A percentile compares a stretch with the other conserved stretches of the same genome.
Evolutionary conservation across 805 yeast genomes (phyloP).

Genomic region (Saccharomyces kudriavzevii): DNA sequence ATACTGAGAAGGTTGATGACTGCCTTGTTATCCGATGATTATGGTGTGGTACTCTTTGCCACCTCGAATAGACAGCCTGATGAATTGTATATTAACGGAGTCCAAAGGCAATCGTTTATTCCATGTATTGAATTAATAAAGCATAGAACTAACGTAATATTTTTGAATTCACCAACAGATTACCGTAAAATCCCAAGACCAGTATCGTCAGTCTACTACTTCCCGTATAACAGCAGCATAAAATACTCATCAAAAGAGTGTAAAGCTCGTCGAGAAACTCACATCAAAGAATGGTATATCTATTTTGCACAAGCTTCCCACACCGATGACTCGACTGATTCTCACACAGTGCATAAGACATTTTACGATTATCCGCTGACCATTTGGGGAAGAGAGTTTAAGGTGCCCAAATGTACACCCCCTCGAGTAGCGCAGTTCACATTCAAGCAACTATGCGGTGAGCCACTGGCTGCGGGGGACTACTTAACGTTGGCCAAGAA

Average conservation of each 20-base stretch:
- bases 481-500: conserved; percentile 73
- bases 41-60: conserved; percentile 83
- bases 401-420: conserved; percentile 68
- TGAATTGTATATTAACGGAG: conserved; percentile 86
- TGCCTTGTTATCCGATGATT: conserved; percentile 57
- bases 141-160: conserved; percentile 63
- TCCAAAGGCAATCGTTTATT: conserved; percentile 82
- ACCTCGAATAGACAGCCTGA: conserved; percentile 95
- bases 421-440: conserved; percentile 84
- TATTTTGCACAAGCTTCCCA: conserved; percentile 56
- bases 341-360: conserved; percentile 11
- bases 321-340: conserved; percentile 14
- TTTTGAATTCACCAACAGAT: conserved; percentile 85
- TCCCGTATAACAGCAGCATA: conserved; percentile 60
- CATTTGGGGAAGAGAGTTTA: conserved; percentile 84
- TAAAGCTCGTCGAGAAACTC: conserved; percentile 44
- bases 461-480: conserved; percentile 88
- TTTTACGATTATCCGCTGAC: conserved; percentile 31
- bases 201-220: conserved; percentile 65
- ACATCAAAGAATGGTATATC: conserved; percentile 68
- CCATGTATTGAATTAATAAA: conserved; percentile 85
- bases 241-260: conserved; percentile 45
- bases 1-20: conserved; percentile 67
- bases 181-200: conserved; percentile 87
- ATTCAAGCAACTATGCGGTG: conserved; percentile 79